Conservation (phyloP, 78 protist genomes). For the Speleostelium caveatum region DNA sequence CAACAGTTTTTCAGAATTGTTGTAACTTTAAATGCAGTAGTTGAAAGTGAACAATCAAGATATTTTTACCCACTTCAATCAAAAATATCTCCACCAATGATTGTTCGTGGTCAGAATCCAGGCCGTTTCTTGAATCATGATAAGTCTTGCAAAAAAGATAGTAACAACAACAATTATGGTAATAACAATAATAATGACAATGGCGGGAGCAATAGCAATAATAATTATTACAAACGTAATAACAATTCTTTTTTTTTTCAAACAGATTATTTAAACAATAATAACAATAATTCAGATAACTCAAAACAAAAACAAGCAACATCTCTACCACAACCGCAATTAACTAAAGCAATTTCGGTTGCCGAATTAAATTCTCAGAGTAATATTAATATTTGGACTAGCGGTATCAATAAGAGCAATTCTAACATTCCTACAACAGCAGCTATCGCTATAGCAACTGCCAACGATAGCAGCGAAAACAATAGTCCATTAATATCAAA, state of each 20-base stretch:
- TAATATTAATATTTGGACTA: no score
- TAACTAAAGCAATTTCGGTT: no score
- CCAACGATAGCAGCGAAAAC: no score
- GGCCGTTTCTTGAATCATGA: slow-evolving; percentile 73
- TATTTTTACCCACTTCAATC: slow-evolving; percentile 52
- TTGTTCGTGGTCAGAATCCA: slow-evolving; percentile 81
- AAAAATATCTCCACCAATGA: slow-evolving; percentile 78
- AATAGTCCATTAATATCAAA: no score
- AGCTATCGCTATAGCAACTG: no score
- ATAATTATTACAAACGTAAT: slow-evolving; percentile 9
- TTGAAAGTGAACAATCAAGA: slow-evolving; percentile 2
- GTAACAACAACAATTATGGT: slow-evolving; percentile 1
- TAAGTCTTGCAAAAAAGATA: slow-evolving; percentile 54
- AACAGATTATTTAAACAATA: background rate
- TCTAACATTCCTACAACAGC: no score
- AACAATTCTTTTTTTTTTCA: no score
- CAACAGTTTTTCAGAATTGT: slow-evolving; percentile 80
- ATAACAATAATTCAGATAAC: background rate
- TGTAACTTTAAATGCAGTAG: slow-evolving; percentile 45
- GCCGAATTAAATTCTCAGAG: no score
- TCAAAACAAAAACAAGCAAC: background rate
- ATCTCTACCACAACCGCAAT: no score
- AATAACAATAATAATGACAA: background rate
- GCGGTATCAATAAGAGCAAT: no score
- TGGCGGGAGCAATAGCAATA: slow-evolving; percentile 9